Evolutionary conservation across 2,329 filamentous ascomycete species (phyloP), one percentile per base, ranked within the genome.

Genomic region (Paraconiothyrium brasiliense): DNA sequence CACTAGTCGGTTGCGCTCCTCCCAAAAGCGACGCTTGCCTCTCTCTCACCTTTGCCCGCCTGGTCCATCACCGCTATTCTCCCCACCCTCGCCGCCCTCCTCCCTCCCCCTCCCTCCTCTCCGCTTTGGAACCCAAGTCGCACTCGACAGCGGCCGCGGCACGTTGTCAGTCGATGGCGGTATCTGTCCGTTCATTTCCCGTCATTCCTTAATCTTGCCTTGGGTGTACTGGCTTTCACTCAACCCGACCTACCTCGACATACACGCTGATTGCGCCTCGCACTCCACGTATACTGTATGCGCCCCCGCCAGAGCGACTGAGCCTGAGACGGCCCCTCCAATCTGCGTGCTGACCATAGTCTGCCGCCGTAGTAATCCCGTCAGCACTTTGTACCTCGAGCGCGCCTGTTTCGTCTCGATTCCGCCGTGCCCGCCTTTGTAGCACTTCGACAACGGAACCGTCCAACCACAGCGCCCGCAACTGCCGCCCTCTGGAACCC

Each of bases 361-460:
- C 62, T 69, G 67, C 64, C 46, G 64, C 58, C 63, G 57, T 64
- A 73, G 71, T 74, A 73, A 74, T 76, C 70, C 62, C 71, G 62
- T 70, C 67, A 68, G 62, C 74, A 61, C 68, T 57, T 71, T 75
- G 74, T 75, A 72, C 73, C 66, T 71, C 67, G 67, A 69, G 60
- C 73, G 76, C 75, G 76, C 75, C 75, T 77, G 75, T 76, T 76
- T 77, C 76, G 74, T 76, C 76, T 74, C 61, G 67, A 72, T 71
- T 64, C 71, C 73, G 66, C 70, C 68, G 73, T 73, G 68, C 64
- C 62, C 70, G 44, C 63, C 60, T 63, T 64, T 63, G 75, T 77
- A 73, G 67, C 71, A 76, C 74, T 63, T 54, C 62, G 49, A 57
- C 57, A 52, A 57, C 39, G n/a, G 62, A 32, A 54, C 63, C 62